These are phyloP conservation scores for Osmanthus fragrans DNA, from an alignment of 257 asterid species.

Conservation along the genomic window DNA sequence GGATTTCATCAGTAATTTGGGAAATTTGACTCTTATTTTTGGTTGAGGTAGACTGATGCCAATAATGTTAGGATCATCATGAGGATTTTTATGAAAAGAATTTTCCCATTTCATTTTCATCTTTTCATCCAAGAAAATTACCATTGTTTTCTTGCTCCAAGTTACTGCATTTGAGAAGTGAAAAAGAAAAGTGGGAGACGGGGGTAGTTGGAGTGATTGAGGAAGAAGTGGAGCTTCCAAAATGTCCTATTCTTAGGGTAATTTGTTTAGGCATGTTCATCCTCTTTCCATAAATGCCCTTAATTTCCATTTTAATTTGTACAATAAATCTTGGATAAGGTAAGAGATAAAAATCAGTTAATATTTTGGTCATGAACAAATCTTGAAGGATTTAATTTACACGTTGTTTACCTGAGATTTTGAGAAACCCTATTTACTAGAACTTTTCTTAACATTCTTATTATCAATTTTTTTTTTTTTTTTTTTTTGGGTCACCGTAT, in stretches of 20 bases:
- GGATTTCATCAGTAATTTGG: neutral
- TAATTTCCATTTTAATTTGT: neutral
- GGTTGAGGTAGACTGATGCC: neutral
- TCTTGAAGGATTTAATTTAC: neutral
- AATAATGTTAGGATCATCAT: neutral
- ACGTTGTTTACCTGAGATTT: neutral
- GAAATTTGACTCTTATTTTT: slow-evolving; percentile 8
- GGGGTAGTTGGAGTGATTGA: slow-evolving; percentile 23
- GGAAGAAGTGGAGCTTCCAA: slow-evolving; percentile 31
- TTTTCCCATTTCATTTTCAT: neutral
- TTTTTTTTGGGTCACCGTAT: neutral
- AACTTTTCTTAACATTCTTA: too few species aligned
- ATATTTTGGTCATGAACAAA: neutral
- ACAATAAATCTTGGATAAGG: neutral
- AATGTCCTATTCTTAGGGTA: slow-evolving; percentile 32
- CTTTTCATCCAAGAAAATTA: neutral
- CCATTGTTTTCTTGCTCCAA: slow-evolving; percentile 10
- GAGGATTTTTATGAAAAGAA: too few species aligned
- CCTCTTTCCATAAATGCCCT: neutral
- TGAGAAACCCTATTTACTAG: neutral
- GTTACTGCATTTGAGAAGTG: neutral
- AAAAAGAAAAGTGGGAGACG: slow-evolving; percentile 14
- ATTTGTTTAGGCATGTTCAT: slow-evolving; percentile 15
- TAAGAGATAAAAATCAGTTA: neutral
- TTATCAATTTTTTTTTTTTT: too few species aligned